Base-by-base conservation (phyloP, 2,329 filamentous ascomycete genomes). In the Fusarium sp. region DNA sequence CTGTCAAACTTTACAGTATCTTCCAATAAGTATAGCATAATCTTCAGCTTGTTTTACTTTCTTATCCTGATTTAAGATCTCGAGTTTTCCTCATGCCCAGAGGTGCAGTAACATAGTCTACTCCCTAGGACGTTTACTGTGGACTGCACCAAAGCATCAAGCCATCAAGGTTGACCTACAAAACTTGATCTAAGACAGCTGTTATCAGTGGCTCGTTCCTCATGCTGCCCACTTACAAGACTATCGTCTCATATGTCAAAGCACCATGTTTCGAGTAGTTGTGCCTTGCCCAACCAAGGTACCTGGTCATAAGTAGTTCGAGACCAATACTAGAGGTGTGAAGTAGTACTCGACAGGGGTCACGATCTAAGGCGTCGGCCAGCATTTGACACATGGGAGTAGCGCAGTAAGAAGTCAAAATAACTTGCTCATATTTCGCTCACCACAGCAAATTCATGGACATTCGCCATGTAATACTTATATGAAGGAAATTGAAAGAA, bases 341-440 rank as follows among this genome's bases (percentile, higher is more conserved):
- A 44, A 16, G 39, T 38, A 22, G 26, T 22, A 65, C 26, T 45
- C 18, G 33, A 39, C 61, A 68, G 41, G 71, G 71, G 57, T 61
- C 44, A 51, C 30, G 26, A 41, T 56, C 28, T 30, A 41, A 42
- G 42, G 45, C 20, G 38, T 57, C 51, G 48, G 56, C 30, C 53
- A 54, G 53, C 53, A 65, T 64, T 65, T 60, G 47, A 24, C 28
- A 41, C 58, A 59, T 41, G 22, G 33, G 42, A 68, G 66, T 35
- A 35, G 33, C 63, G 68, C 68, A 71, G 69, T 35, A 56, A 42
- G 42, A 47, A 39, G 39, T 41, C 56, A 54, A 53, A 67, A 74
- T 70, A 74, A 74, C 71, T 74, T 74, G 71, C 71, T 74, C 71
- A 74, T 70, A 74, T 73, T 35, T 60, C 56, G 33, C 71, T 74